phyloP scores from a whole-genome alignment of 768 basidiomycete species.

The Auricularia heimuer region DNA sequence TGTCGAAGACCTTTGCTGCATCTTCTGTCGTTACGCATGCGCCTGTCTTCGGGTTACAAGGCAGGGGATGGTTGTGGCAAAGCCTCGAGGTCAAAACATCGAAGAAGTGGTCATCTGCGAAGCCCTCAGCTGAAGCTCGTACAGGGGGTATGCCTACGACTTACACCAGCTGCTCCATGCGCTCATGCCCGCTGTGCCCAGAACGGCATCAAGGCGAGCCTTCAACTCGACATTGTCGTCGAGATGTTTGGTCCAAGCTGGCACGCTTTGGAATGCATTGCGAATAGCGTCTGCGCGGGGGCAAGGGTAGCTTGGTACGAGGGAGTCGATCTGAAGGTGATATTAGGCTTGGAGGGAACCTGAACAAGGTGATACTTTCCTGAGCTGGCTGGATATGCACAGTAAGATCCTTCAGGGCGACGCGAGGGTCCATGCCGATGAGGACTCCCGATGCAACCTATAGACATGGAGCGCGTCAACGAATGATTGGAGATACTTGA shows the following conservation, averaged over 20 bases:
- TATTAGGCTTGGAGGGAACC: background rate
- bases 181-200: constrained; percentile 31
- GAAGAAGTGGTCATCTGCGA: constrained; percentile 39
- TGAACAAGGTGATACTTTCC: constrained; percentile 18
- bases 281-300: constrained; percentile 32
- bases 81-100: constrained; percentile 42
- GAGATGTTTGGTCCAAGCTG: constrained; percentile 39
- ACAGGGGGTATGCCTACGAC: constrained; percentile 6
- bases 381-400: constrained; percentile 33
- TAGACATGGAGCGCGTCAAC: background rate
- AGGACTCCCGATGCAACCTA: constrained; percentile 30
- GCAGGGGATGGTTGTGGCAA: constrained; percentile 34
- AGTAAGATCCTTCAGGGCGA: constrained; percentile 24
- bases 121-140: background rate
- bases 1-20: constrained; percentile 23
- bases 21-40: constrained; percentile 33
- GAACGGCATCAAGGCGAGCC: constrained; percentile 25
- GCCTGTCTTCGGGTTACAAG: constrained; percentile 31
- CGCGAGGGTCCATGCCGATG: constrained; percentile 33
- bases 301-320: constrained; percentile 36
- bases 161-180: constrained; percentile 41
- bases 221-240: constrained; percentile 27
- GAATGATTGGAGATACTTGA: background rate
- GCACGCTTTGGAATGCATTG: constrained; percentile 31
- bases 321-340: constrained; percentile 33